phyloP scores from a whole-genome alignment of 495 filamentous ascomycete species.

The Penicillium chermesinum region DNA sequence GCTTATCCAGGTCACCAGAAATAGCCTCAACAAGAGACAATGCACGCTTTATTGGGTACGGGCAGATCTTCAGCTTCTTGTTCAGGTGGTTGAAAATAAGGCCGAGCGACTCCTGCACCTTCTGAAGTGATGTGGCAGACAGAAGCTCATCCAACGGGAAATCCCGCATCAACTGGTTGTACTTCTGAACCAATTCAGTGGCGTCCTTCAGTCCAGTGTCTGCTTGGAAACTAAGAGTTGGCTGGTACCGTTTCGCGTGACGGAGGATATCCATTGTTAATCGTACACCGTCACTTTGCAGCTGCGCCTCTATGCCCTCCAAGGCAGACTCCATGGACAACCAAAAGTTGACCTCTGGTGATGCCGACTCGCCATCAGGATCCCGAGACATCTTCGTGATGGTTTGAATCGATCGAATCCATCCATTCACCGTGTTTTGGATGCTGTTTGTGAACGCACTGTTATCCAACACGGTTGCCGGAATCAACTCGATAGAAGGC shows the following conservation, averaged over 20 bases:
- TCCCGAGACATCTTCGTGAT: constrained; percentile 93
- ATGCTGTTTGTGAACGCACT: constrained; percentile 90
- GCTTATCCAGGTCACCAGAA: constrained; percentile 81
- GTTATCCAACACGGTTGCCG: constrained; percentile 65
- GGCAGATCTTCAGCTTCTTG: constrained; percentile 91
- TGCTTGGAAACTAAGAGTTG: constrained; percentile 89
- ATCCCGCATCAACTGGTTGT: constrained; percentile 97
- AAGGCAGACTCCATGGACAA: constrained; percentile 88
- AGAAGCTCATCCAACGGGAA: constrained; percentile 93
- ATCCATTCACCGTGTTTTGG: constrained; percentile 87
- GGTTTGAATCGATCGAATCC: constrained; percentile 98
- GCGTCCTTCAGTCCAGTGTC: constrained; percentile 95
- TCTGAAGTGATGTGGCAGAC: constrained; percentile 82
- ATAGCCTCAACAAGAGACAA: constrained; percentile 97
- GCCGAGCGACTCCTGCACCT: constrained; percentile 82
- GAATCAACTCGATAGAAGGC: constrained; percentile 71
- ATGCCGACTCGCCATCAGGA: constrained; percentile 79
- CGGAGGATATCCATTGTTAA: constrained; percentile 91
- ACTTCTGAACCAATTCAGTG: constrained; percentile 91
- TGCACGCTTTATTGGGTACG: constrained; percentile 87
- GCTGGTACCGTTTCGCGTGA: constrained; percentile 93
- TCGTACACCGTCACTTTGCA: constrained; percentile 80
- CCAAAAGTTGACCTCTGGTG: constrained; percentile 98
- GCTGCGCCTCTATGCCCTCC: constrained; percentile 82
- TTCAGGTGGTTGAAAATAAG: constrained; percentile 91